phyloP scores from a whole-genome alignment of 306 rosid genomes.

The Dryas drummondii region DNA sequence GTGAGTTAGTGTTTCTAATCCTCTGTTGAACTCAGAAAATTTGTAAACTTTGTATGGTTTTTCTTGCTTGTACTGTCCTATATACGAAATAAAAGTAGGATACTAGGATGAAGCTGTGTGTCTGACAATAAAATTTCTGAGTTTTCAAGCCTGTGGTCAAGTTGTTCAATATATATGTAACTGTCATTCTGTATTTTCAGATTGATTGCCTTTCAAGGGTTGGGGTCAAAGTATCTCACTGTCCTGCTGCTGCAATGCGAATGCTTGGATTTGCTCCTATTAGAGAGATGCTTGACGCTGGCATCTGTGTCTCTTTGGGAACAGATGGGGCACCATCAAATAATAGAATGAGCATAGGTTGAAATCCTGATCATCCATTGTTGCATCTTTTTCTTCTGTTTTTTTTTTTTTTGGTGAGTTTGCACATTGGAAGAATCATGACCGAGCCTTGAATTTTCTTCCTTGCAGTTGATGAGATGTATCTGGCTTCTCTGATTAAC shows the following conservation, averaged over 20 bases:
- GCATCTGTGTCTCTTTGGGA: conserved; percentile 80
- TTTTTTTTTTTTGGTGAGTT: not conserved
- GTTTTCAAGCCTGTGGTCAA: not conserved
- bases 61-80: not conserved
- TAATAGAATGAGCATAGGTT: conserved; percentile 90
- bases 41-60: not conserved
- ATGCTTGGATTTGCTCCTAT: conserved; percentile 96
- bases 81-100: not conserved
- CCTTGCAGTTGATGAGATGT: conserved; percentile 87
- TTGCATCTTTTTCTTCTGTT: not conserved
- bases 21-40: not conserved
- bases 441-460: conserved; percentile 20
- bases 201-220: conserved; percentile 68
- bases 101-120: conserved; percentile 7
- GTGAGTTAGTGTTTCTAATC: conserved; percentile 34
- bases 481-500: conserved; percentile 81
- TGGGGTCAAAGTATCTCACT: conserved; percentile 83
- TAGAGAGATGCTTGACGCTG: conserved; percentile 86
- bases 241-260: conserved; percentile 89
- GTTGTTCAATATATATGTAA: not conserved
- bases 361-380: conserved; percentile 8
- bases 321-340: conserved; percentile 95
- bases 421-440: conserved; percentile 4
- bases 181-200: conserved; percentile 39
- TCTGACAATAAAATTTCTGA: not conserved